Evolutionary conservation across 2,329 filamentous ascomycete genomes (phyloP), one percentile per base, ranked within the genome.

Genomic region (Fusarium solani-melongenae): DNA sequence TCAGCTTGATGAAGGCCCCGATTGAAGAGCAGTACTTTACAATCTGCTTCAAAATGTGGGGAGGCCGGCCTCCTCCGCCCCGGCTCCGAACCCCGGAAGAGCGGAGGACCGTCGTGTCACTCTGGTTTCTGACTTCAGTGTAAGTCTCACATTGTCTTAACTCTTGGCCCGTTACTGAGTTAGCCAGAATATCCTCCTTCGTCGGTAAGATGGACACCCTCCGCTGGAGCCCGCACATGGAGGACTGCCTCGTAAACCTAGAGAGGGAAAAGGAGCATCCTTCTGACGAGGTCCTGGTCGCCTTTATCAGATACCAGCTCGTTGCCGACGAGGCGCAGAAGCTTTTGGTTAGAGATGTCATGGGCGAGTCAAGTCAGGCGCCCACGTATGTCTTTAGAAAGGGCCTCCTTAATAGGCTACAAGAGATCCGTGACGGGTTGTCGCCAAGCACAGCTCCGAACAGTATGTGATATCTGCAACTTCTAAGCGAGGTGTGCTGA

Each of bases 221-320:
- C 57, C 83, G 82, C 3, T 92, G 90, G 90, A 90, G 86, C 1
- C 73, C 86, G 2, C 86, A 90, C 60, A 86, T 92, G 83, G 89
- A 91, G 33, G 88, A 91, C 38, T 88, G 86, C 38, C 80, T 92
- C 1, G 79, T 83, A 6, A 71, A 83, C 2, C 80, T 92, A 0
- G 80, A 83, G 6, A 80, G 84, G 17, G 80, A 83, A 2, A 83
- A 83, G 9, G 87, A 90, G 64, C 82, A 82, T 27, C 81, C 84
- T 0, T 83, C 84, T 2, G 90, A 92, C 75, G 81, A 83, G 31
- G 73, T 88, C 2, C 81, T 92, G 1, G 77, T 75, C 4, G 61
- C 79, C 1, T 73, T 83, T 12, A 64, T 83, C 24, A 81, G 77
- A 29, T 76, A 84, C 12, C 84, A 86, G 65, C 80, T 83, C 12